These are phyloP conservation scores for Luzula sylvatica DNA, from an alignment of 176 grass and related monocot genomes.

Conservation along the genomic window DNA sequence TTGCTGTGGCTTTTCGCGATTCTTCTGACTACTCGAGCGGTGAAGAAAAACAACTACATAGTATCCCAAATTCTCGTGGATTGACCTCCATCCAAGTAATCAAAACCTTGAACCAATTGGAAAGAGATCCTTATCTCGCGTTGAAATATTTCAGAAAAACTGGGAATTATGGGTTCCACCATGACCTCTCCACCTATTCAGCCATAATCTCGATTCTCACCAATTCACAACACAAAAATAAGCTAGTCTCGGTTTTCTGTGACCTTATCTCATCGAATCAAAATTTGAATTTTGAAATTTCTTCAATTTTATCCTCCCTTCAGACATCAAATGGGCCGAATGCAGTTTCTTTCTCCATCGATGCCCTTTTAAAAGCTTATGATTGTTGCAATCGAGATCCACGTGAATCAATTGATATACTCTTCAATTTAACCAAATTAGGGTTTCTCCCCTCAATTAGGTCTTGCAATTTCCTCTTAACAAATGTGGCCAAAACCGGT, in stretches of 20 bases:
- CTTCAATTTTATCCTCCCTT: slow-evolving; percentile 34
- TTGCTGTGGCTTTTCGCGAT: slow-evolving; percentile 9
- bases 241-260: slow-evolving; percentile 36
- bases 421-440: slow-evolving; percentile 31
- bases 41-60: slow-evolving; percentile 27
- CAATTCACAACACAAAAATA: slow-evolving; percentile 20
- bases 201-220: slow-evolving; percentile 38
- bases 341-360: slow-evolving; percentile 18
- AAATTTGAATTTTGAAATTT: slow-evolving; percentile 15
- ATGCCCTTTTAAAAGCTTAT: slow-evolving; percentile 55
- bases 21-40: slow-evolving; percentile 27
- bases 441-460: slow-evolving; percentile 33
- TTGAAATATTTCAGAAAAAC: slow-evolving; percentile 58
- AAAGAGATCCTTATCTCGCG: slow-evolving; percentile 25
- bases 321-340: background rate
- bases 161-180: slow-evolving; percentile 35
- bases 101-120: slow-evolving; percentile 27
- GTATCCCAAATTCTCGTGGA: background rate
- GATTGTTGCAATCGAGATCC: slow-evolving; percentile 5
- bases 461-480: slow-evolving; percentile 47
- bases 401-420: slow-evolving; percentile 22
- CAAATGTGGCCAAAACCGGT: slow-evolving; percentile 23
- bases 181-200: slow-evolving; percentile 41
- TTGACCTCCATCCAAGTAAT: background rate
- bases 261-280: slow-evolving; percentile 21